These are phyloP conservation scores for Apiotrichum brassicae DNA, from an alignment of 1,284 basidiomycete species.

Conservation along the genomic window DNA sequence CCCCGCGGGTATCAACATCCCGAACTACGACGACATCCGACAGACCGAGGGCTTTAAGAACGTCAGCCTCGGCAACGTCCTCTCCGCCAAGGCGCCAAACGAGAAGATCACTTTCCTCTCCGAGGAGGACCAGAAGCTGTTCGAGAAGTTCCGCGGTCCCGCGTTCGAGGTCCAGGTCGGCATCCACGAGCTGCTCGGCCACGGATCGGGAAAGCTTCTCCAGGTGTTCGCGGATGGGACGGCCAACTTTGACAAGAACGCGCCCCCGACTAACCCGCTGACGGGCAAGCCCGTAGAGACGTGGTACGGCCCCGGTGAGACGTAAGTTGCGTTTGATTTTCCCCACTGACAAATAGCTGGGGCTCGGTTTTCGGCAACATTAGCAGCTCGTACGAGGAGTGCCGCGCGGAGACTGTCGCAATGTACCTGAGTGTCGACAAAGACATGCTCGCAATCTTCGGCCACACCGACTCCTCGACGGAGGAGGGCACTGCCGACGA, in stretches of 20 bases:
- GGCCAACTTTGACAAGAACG: conserved; percentile 14
- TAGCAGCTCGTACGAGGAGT: conserved; percentile 16
- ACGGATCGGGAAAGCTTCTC: conserved; percentile 19
- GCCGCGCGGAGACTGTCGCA: conserved; percentile 17
- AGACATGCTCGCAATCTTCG: conserved; percentile 16
- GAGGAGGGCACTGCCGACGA: conserved; percentile 43
- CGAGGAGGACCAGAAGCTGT: conserved; percentile 10
- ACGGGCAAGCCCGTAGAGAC: conserved; percentile 15
- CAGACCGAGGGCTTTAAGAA: conserved; percentile 19
- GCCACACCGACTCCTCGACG: conserved; percentile 12
- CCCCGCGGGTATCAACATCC: conserved; percentile 12
- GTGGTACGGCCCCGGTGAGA: conserved; percentile 19
- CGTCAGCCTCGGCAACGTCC: conserved; percentile 18
- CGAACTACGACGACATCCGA: conserved; percentile 14
- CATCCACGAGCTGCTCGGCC: conserved; percentile 21
- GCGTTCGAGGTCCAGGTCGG: conserved; percentile 21
- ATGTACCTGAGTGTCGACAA: conserved; percentile 16
- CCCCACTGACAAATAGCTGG: conserved; percentile 4
- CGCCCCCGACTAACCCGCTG: conserved; percentile 13
- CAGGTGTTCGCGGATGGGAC: conserved; percentile 12
- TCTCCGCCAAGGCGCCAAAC: conserved; percentile 18
- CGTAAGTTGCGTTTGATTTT: neutral
- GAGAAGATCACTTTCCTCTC: conserved; percentile 20
- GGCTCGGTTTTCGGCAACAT: conserved; percentile 13
- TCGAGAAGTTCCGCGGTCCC: conserved; percentile 14